Evolutionary conservation across 2,329 filamentous ascomycete genomes (phyloP), one percentile per base, ranked within the genome.

Genomic region (Tolypocladium amazonense): DNA sequence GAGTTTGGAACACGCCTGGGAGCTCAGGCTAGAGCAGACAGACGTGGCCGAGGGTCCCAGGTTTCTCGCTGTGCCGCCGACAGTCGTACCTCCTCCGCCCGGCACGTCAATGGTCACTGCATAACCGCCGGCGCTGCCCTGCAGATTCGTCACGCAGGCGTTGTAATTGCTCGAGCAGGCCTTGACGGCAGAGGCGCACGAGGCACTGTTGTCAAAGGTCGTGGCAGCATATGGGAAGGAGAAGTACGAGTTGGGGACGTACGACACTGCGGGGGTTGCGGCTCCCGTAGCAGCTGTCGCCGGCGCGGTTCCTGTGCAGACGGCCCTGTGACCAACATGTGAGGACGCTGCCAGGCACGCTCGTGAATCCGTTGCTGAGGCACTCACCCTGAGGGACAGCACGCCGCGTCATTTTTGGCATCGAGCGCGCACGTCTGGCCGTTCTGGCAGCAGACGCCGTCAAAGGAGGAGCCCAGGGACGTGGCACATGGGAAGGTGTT

Each of bases 221-320:
- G 80, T 83, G 55, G 76, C 72, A 57, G 84, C 77, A 66, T 82
- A 81, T 1, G 84, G 84, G 68, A 86, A 87, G 14, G 80, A 77
- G 68, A 85, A 87, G 70, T 81, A 85, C 33, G 73, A 65, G 68
- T 87, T 86, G 50, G 77, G 71, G 23, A 86, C 81, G 67, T 77
- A 84, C 39, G 81, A 82, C 25, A 74, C 73, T 1, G 72, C 66
- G 25, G 71, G 70, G 3, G 76, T 75, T 15, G 74, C 72, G 64
- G 37, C 69, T 35, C 63, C 67, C 15, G 71, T 71, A 12, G 74
- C 68, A 2, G 76, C 73, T 9, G 72, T 71, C 20, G 70, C 67
- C 2, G 79, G 77, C n/a, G 79, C 81, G 37, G 76, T 77, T 56
- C 81, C 81, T n/a, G 81, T 84, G 65, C 81, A 84, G 25, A 83